Percentiles rank a stretch among this genome's conserved stretches.
These are phyloP conservation scores for sorghum (Sorghum bicolor) DNA, from an alignment of 176 grass and related monocot genomes.

Conservation along the genomic window DNA sequence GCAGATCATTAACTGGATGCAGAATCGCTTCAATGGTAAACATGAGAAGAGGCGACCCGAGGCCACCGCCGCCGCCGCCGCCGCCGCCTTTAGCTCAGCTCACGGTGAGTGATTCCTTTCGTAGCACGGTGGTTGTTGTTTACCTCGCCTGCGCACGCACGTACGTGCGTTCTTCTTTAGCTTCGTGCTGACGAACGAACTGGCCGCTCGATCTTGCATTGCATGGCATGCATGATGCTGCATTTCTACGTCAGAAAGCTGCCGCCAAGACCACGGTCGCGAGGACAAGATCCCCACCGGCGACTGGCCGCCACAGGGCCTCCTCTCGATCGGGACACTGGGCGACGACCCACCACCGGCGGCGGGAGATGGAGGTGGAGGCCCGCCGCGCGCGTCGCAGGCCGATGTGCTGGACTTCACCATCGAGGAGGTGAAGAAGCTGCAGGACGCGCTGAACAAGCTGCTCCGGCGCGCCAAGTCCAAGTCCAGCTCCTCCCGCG, in stretches of 20 bases:
- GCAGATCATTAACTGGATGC: conserved; percentile 88
- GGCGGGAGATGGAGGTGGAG: not conserved
- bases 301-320: conserved; percentile 23
- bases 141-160: not conserved
- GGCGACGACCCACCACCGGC: conserved; percentile 42
- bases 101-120: not conserved
- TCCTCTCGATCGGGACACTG: conserved; percentile 91
- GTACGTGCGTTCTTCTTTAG: not conserved
- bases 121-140: too few relatives aligned
- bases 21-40: conserved; percentile 54
- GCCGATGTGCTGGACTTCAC: conserved; percentile 71
- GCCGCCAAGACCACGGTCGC: conserved; percentile 28
- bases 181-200: not conserved
- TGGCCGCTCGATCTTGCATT: not conserved
- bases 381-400: not conserved
- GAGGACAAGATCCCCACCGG: conserved; percentile 32
- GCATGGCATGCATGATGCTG: not conserved
- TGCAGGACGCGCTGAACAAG: conserved; percentile 82
- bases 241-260: conserved; percentile 7
- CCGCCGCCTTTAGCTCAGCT: not conserved
- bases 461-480: conserved; percentile 66
- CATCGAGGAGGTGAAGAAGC: conserved; percentile 80
- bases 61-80: not conserved
- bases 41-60: conserved; percentile 64
- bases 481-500: conserved; percentile 37